Conservation (phyloP, 805 yeast genomes). For the Brettanomyces anomalus region DNA sequence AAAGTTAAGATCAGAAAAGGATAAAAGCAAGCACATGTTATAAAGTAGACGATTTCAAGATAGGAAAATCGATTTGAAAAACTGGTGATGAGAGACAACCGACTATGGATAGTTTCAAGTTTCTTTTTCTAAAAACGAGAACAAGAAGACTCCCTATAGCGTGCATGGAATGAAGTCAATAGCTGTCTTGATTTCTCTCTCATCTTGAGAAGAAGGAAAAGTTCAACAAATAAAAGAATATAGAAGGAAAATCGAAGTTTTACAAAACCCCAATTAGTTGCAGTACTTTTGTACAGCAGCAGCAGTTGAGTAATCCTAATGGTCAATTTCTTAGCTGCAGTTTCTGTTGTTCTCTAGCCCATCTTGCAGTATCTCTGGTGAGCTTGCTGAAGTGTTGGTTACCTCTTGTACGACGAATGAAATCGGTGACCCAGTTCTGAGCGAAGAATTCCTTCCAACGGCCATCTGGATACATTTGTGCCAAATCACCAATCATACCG, state of each 20-base stretch:
- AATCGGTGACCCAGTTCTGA: slow-evolving; percentile 72
- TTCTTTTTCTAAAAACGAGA: no score
- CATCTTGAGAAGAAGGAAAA: no score
- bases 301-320: background rate
- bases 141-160: no score
- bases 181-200: no score
- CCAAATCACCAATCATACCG: slow-evolving; percentile 89
- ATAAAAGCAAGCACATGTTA: slow-evolving; percentile 4
- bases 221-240: no score
- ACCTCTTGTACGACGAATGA: slow-evolving; percentile 65
- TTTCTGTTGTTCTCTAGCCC: slow-evolving; percentile 90
- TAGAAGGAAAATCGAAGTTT: no score
- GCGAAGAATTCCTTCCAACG: slow-evolving; percentile 56
- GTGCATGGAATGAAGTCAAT: background rate
- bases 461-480: slow-evolving; percentile 76
- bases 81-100: background rate
- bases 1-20: slow-evolving; percentile 6
- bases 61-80: background rate
- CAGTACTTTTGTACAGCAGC: no score
- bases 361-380: slow-evolving; percentile 88
- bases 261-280: no score
- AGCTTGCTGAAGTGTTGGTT: slow-evolving; percentile 50
- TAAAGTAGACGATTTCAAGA: slow-evolving; percentile 3
- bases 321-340: slow-evolving; percentile 9
- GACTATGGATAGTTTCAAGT: no score